Evolutionary conservation across 495 filamentous ascomycete genomes (phyloP), one percentile per base, ranked within the genome.

Genomic region (Penicillium fimorum): DNA sequence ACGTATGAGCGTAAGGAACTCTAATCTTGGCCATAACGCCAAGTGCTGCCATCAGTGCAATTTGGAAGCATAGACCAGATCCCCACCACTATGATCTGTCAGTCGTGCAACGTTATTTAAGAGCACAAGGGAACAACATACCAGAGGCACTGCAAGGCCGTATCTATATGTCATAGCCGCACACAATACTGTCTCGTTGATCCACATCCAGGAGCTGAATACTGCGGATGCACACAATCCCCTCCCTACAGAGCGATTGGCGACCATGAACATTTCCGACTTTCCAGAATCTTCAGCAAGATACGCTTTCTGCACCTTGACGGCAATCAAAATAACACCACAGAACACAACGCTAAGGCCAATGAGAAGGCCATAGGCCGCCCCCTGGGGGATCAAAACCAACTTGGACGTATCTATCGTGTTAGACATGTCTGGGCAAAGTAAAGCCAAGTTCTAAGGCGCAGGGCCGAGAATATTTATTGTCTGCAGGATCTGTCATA

Each of bases 1-100:
- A 82, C 0, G 81, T 84, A 59, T 82, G 80, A 0, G 79, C 80
- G 59, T 82, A 82, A 5, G 81, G 81, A 5, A 81, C 81, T 61
- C 76, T 63, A 49, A 73, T 66, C 58, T 76, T 76, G 37, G 70
- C 70, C 65, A 72, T 67, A 2, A 75, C 69, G 11, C 69, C 73
- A 3, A 76, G 59, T 12, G 61, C 69, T 8, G 73, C 67, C 71
- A 76, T 75, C 38, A 76, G 53, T 25, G 70, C 70, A 47, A 76
- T 72, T 54, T 75, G 70, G 50, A 75, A 73, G 42, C 67, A 74
- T 10, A 72, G 65, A 41, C 69, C 71, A 40, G 71, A 70, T 55
- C 67, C 73, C 63, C 66, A 76, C 73, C 73, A 76, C 67, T 73
- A 47, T 20, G 15, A 2, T 8, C 12, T 44, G 42, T 69, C 47